Conservation (phyloP, 2,329 filamentous ascomycete genomes). For the Huntiella savannae region DNA sequence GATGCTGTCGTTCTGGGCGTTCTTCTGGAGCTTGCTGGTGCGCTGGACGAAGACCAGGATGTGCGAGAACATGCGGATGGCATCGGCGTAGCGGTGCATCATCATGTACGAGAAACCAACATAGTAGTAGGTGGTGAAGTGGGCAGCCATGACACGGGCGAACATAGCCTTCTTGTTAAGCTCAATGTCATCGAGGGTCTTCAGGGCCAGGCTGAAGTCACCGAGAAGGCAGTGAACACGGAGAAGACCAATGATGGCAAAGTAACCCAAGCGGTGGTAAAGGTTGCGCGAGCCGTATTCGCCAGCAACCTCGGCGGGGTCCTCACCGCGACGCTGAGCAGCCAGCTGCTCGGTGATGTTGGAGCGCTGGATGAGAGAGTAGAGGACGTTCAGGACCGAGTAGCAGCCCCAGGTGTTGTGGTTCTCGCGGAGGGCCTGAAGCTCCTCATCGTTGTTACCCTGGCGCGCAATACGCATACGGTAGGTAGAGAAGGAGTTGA, state of each 20-base stretch:
- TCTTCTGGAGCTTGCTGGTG: conserved; percentile 99
- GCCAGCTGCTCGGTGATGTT: conserved; percentile 96
- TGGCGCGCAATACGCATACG: conserved; percentile 74
- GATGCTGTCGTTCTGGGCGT: conserved; percentile 92
- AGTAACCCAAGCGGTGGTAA: conserved; percentile 97
- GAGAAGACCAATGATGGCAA: conserved; percentile 93
- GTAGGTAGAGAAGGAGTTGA: conserved; percentile 98
- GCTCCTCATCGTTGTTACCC: conserved; percentile 77
- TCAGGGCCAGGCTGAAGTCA: conserved; percentile 93
- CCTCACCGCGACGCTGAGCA: conserved; percentile 86
- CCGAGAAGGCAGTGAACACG: conserved; percentile 91
- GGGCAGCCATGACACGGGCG: conserved; percentile 94
- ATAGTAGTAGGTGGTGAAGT: conserved; percentile 99
- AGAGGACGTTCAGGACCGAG: conserved; percentile 95
- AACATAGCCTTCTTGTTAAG: conserved; percentile 99
- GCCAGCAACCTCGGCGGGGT: conserved; percentile 69
- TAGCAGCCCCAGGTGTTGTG: conserved; percentile 99
- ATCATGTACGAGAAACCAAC: conserved; percentile 99
- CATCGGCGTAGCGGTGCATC: conserved; percentile 98
- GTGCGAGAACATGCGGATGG: conserved; percentile 99
- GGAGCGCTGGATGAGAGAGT: conserved; percentile 94
- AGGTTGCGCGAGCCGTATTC: conserved; percentile 89
- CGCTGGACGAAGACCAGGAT: conserved; percentile 96
- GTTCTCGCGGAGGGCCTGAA: conserved; percentile 79
- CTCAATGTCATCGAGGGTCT: conserved; percentile 98